Evolutionary conservation across 768 basidiomycete genomes (phyloP).

Genomic region (Suillus spraguei): DNA sequence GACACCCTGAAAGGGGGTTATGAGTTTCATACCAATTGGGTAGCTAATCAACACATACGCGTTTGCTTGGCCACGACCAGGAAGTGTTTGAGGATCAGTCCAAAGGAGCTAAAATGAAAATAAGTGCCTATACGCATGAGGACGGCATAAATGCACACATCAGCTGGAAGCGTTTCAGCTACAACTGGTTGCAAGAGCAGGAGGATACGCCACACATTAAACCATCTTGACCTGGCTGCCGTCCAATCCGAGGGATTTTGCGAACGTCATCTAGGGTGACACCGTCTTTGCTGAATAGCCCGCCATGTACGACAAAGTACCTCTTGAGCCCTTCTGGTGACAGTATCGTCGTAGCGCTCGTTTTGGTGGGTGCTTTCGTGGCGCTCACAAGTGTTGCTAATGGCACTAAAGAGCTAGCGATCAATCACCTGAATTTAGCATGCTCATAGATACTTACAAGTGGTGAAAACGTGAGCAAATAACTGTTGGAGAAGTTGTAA

Average conservation of each 20-base stretch:
- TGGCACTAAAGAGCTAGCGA: conserved; percentile 61
- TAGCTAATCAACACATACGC: conserved; percentile 51
- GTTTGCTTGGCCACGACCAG: conserved; percentile 94
- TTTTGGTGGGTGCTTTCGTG: conserved; percentile 53
- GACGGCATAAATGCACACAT: conserved; percentile 44
- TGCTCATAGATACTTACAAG: conserved; percentile 52
- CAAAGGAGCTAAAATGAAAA: conserved; percentile 68
- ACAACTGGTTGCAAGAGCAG: conserved; percentile 2
- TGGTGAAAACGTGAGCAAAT: conserved; percentile 92
- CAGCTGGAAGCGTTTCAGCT: conserved; percentile 44
- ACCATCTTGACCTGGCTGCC: conserved; percentile 93
- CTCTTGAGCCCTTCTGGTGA: conserved; percentile 83
- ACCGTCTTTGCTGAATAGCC: conserved; percentile 92
- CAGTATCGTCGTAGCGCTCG: conserved; percentile 59
- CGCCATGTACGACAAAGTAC: conserved; percentile 95
- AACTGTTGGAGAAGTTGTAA: conserved; percentile 48
- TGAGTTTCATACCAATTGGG: conserved; percentile 9
- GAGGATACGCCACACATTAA: conserved; percentile 78
- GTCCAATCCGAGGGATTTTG: conserved; percentile 82
- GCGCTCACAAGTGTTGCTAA: conserved; percentile 85
- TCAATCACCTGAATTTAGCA: conserved; percentile 9
- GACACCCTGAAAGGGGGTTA: conserved; percentile 64
- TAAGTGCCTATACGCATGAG: conserved; percentile 10
- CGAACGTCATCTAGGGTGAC: conserved; percentile 94
- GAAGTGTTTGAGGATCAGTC: conserved; percentile 92